A percentile compares a stretch with the other conserved stretches of the same genome.
Evolutionary conservation across 768 basidiomycete species (phyloP).

Genomic region (Lentinula boryana): DNA sequence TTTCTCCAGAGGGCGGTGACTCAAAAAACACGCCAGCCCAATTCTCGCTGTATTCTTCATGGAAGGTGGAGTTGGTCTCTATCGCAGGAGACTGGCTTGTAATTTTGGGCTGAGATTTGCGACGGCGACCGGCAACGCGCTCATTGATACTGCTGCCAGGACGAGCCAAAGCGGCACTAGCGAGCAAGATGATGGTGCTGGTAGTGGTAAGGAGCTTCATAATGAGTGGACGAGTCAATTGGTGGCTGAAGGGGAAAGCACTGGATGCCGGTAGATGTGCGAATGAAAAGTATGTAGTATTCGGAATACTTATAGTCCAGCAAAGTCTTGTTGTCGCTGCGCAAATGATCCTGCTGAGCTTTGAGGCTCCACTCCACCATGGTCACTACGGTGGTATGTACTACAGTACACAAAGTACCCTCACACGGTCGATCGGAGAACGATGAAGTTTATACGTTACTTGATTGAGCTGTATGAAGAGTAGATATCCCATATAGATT

Average conservation of each 20-base stretch:
- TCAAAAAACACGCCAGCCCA: background rate
- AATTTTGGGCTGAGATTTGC: background rate
- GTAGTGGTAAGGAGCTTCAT: background rate
- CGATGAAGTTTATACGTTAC: background rate
- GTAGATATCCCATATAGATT: background rate
- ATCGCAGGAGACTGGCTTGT: background rate
- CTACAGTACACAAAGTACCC: background rate
- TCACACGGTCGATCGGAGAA: background rate
- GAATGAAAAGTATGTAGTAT: background rate
- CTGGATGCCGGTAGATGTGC: background rate
- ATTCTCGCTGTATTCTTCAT: background rate
- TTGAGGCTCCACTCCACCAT: background rate
- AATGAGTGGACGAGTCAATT: background rate
- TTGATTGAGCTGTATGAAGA: background rate
- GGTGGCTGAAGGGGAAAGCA: background rate
- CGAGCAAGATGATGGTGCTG: background rate
- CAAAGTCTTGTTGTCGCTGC: background rate
- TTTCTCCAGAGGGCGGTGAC: background rate
- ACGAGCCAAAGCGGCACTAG: background rate
- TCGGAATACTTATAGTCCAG: background rate
- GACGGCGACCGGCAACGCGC: constrained; percentile 4
- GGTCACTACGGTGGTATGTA: background rate
- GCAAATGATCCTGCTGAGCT: background rate
- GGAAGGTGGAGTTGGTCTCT: background rate
- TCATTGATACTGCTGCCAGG: background rate